phyloP scores from a whole-genome alignment of 805 yeast genomes.

The Teunomyces atbi region DNA sequence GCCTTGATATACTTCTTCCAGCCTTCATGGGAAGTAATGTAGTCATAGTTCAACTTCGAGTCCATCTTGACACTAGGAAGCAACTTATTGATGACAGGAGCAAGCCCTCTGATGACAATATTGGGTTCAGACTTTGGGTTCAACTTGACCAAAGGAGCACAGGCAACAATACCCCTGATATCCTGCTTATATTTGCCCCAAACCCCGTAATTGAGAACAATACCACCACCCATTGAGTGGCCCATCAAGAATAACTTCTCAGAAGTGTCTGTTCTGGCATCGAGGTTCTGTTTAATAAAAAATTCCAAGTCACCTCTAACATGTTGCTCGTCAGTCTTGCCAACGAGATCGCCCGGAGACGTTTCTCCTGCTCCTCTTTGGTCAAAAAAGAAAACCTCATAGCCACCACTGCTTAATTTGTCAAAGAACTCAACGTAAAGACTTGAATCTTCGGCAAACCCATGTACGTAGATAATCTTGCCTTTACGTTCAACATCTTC shows the following conservation, averaged over 20 bases:
- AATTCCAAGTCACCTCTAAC: constrained; percentile 60
- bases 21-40: constrained; percentile 48
- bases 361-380: constrained; percentile 78
- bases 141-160: constrained; percentile 60
- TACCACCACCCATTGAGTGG: constrained; percentile 84
- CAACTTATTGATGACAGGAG: constrained; percentile 36
- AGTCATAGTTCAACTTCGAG: constrained; percentile 54
- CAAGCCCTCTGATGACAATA: constrained; percentile 34
- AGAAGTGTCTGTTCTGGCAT: constrained; percentile 24
- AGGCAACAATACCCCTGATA: constrained; percentile 46
- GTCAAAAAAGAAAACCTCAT: constrained; percentile 66
- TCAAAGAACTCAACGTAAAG: constrained; percentile 56
- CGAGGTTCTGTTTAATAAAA: constrained; percentile 47
- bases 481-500: constrained; percentile 41
- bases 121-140: constrained; percentile 63
- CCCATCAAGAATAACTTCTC: constrained; percentile 57
- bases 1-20: constrained; percentile 46
- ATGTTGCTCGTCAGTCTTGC: constrained; percentile 55
- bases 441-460: constrained; percentile 60
- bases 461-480: constrained; percentile 63
- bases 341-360: constrained; percentile 50
- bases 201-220: constrained; percentile 59
- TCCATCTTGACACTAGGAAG: constrained; percentile 53
- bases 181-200: constrained; percentile 49
- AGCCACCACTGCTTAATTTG: constrained; percentile 49